phyloP scores from a whole-genome alignment of 768 basidiomycete genomes.

The Termitomyces sp. region DNA sequence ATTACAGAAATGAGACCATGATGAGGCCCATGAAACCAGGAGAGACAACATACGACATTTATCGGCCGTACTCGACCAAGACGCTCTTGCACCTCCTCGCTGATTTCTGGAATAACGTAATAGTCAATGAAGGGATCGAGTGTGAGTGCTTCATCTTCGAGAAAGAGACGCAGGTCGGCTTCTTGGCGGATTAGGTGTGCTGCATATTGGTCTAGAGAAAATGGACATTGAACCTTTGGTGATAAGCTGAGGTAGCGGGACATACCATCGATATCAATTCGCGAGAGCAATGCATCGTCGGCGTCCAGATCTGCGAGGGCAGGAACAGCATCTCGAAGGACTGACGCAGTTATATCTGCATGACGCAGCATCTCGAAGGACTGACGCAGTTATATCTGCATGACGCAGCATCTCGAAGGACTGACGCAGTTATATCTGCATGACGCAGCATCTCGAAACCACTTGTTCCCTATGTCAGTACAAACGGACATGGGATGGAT shows the following conservation, averaged over 20 bases:
- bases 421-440: conserved; percentile 45
- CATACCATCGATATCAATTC: conserved; percentile 12
- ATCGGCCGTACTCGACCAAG: conserved; percentile 59
- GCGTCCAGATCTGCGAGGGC: conserved; percentile 52
- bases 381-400: conserved; percentile 45
- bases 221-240: background rate
- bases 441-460: conserved; percentile 73
- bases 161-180: conserved; percentile 72
- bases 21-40: too few relatives aligned
- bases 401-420: conserved; percentile 44
- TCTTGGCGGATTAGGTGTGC: conserved; percentile 68
- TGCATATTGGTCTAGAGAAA: conserved; percentile 51
- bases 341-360: conserved; percentile 45
- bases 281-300: conserved; percentile 51
- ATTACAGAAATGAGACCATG: background rate
- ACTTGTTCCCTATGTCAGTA: conserved; percentile 35
- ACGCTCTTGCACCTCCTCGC: conserved; percentile 71
- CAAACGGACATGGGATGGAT: background rate
- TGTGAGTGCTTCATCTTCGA: conserved; percentile 69
- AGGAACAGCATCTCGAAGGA: conserved; percentile 46
- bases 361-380: conserved; percentile 44
- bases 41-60: conserved; percentile 1
- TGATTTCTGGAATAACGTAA: conserved; percentile 59
- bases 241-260: too few relatives aligned
- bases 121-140: conserved; percentile 78